Evolutionary conservation across 2,329 filamentous ascomycete species (phyloP), one percentile per base, ranked within the genome.

Genomic region (Fusarium subglutinans): DNA sequence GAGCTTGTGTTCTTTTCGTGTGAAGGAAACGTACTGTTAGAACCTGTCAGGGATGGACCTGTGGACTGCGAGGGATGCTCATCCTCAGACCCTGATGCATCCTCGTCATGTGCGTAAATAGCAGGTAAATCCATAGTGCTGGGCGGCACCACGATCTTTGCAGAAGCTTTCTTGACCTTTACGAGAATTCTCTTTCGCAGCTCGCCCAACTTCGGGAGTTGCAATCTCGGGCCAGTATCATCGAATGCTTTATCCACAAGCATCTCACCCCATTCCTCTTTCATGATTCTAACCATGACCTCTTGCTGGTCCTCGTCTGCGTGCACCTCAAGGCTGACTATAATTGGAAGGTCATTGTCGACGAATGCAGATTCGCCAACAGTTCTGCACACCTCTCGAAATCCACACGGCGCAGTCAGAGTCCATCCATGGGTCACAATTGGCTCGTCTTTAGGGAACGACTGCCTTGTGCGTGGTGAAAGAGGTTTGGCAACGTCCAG

Each of bases 251-350:
- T 77, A 28, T 94, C 91, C 17, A 98, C 86, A 11, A 98, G 86
- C 77, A 93, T 84, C 1, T 89, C 91, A 45, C 88, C 89, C 95
- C 95, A 99, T 73, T 94, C 92, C 75, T 98, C 91, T 74, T 91
- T 91, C 93, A 99, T 98, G 72, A 98, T 97, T 63, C 93, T 89
- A 17, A 98, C 95, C 94, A 98, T 98, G 57, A 93, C 88, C 73
- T 94, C 91, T 82, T 99, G 96, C 82, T 98, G 96, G 60, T 93
- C 90, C 4, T 88, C 85, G 69, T 92, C 90, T 20, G 94, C 92
- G 81, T 98, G 96, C 1, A 98, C 94, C 82, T 99, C 96, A 11
- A 98, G 87, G 80, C 95, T 98, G 74, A 98, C 90, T 66, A 98
- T 97, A 44, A 99, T 86, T 2, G 96, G 96, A 26, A 98, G 86